Evolutionary conservation across 2,329 filamentous ascomycete species (phyloP), one percentile per base, ranked within the genome.

Genomic region (Myriosclerotinia curreyana): DNA sequence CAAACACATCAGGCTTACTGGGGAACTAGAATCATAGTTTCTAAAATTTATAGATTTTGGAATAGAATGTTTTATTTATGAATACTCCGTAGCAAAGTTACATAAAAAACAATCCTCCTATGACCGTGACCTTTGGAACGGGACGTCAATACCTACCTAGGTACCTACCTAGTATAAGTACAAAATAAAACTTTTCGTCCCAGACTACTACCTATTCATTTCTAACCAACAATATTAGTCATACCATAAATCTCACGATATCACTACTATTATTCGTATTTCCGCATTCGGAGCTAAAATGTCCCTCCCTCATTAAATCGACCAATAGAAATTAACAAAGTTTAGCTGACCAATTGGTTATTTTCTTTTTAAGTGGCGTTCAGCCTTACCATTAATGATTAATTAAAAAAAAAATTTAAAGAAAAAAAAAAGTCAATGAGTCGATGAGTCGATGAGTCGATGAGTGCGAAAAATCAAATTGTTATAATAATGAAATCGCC

Each of bases 231-330:
- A 28, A 20, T 9, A 17, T 25, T 54, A 40, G 12, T 40, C 34
- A 53, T 9, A 53, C 7, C n/a, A 15, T 38, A 7, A 25, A 15
- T 22, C 51, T 31, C n/a, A 54, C 28, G 28, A 31, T 31, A 31
- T 31, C 28, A 1, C 5, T 6, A 31, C 28, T 6, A 31, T 5
- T 6, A 4, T 31, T 31, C 28, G 28, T 31, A 31, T 31, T 5
- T 31, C 17, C 52, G 52, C 53, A n/a, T 17, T 55, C 38, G 38
- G 53, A 56, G 53, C 17, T 34, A 31, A 11, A 25, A 44, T 44
- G 9, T 17, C 38, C 38, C 7, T 5, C 38, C 28, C 28, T 31
- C 20, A 28, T 20, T 17, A 4, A 14, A 17, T 11, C 6, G 17
- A 22, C 54, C 54, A 58, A 46, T 58, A 15, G 31, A 7, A 22